Conservation (phyloP, 2,329 filamentous ascomycete genomes). For the Stagonosporopsis cucurbitacearum region DNA sequence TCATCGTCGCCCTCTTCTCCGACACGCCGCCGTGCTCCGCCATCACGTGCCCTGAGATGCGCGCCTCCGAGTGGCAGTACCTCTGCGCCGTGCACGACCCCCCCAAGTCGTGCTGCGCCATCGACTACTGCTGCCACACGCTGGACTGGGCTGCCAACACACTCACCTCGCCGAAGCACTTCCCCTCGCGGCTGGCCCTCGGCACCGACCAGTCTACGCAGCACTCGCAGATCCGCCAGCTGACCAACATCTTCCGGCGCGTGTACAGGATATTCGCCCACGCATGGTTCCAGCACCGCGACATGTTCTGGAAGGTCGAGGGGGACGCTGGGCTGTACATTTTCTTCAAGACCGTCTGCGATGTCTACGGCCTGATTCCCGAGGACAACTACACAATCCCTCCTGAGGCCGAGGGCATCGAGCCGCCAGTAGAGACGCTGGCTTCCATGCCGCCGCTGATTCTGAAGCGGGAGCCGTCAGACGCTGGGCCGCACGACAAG, state of each 20-base stretch:
- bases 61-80: slow-evolving; percentile 98
- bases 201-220: slow-evolving; percentile 52
- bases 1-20: slow-evolving; percentile 91
- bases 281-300: slow-evolving; percentile 96
- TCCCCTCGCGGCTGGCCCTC: slow-evolving; percentile 79
- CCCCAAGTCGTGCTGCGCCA: slow-evolving; percentile 95
- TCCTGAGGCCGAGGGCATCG: slow-evolving; percentile 83
- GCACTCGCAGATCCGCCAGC: slow-evolving; percentile 72
- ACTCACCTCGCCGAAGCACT: slow-evolving; percentile 92
- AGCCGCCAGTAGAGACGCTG: slow-evolving; percentile 54
- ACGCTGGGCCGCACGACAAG: slow-evolving; percentile 26
- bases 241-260: slow-evolving; percentile 93
- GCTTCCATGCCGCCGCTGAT: slow-evolving; percentile 39
- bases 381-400: slow-evolving; percentile 96
- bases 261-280: slow-evolving; percentile 97
- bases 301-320: slow-evolving; percentile 95
- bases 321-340: slow-evolving; percentile 89
- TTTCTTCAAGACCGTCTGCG: slow-evolving; percentile 96
- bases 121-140: slow-evolving; percentile 99
- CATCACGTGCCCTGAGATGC: slow-evolving; percentile 94
- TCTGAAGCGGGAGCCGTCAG: slow-evolving; percentile 46
- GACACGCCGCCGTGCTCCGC: slow-evolving; percentile 89
- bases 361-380: slow-evolving; percentile 86
- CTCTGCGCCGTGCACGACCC: slow-evolving; percentile 96
- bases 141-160: slow-evolving; percentile 97